Evolutionary conservation across 306 rosid genomes (phyloP).

Genomic region (Dalbergia oliveri): DNA sequence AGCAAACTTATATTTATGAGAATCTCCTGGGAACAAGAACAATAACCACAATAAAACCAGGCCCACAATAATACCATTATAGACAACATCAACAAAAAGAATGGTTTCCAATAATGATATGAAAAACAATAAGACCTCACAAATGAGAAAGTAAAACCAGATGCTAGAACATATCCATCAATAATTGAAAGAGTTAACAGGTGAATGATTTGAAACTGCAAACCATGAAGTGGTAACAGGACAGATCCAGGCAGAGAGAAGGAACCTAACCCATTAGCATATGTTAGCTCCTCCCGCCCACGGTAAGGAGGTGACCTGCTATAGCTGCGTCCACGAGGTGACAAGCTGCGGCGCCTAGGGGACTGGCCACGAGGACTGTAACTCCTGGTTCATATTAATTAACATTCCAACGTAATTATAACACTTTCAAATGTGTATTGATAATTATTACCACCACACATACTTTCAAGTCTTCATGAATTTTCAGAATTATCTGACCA

Average conservation of each 20-base stretch:
- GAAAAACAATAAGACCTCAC: neutral
- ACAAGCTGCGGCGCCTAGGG: slow-evolving; percentile 80
- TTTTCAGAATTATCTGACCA: neutral
- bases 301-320: slow-evolving; percentile 95
- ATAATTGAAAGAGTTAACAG: neutral
- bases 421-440: neutral
- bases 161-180: neutral
- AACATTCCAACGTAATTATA: neutral
- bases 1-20: slow-evolving; percentile 18
- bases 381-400: slow-evolving; percentile 57
- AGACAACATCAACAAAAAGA: neutral
- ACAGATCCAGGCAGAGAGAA: slow-evolving; percentile 26
- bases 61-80: neutral
- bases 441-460: neutral
- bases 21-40: neutral
- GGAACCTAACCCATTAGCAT: slow-evolving; percentile 75
- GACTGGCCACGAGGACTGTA: slow-evolving; percentile 79
- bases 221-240: neutral
- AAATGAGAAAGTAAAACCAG: neutral
- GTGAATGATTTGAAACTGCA: neutral
- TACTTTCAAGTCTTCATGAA: neutral
- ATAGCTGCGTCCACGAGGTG: slow-evolving; percentile 91
- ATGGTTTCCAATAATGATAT: neutral
- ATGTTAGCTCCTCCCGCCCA: slow-evolving; percentile 77
- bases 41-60: neutral